These are phyloP conservation scores for Penicillium taxi DNA, from an alignment of 495 filamentous ascomycete species.

Conservation along the genomic window DNA sequence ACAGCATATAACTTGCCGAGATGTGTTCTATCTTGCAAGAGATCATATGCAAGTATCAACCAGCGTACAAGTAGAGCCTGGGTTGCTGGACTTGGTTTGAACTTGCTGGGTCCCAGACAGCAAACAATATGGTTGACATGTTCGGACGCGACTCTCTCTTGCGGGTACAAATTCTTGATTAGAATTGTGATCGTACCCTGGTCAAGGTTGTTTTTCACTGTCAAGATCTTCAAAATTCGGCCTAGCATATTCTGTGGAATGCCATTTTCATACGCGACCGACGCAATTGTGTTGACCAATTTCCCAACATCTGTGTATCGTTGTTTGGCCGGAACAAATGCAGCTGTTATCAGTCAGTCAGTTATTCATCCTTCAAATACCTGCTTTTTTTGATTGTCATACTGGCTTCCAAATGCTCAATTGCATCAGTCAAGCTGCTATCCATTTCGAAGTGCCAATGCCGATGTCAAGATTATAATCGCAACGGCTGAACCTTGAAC, in stretches of 20 bases:
- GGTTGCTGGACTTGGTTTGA: conserved; percentile 64
- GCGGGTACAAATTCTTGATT: conserved; percentile 69
- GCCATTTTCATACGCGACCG: conserved; percentile 57
- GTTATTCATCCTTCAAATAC: too few species aligned
- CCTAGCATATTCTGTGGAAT: conserved; percentile 52
- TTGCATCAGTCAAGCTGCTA: conserved; percentile 29
- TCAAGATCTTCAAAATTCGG: conserved; percentile 59
- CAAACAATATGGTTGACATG: conserved; percentile 61
- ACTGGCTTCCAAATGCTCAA: conserved; percentile 41
- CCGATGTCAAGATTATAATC: too few species aligned
- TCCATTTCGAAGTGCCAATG: too few species aligned
- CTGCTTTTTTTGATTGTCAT: conserved; percentile 8
- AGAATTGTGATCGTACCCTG: conserved; percentile 61
- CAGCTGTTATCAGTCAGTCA: too few species aligned
- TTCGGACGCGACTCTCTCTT: conserved; percentile 50
- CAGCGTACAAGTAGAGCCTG: conserved; percentile 68
- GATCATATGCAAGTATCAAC: conserved; percentile 70
- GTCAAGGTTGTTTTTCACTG: conserved; percentile 59
- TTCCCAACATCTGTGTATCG: conserved; percentile 35
- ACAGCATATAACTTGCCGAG: conserved; percentile 68
- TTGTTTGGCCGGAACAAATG: conserved; percentile 34
- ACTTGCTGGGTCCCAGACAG: conserved; percentile 67
- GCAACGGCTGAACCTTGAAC: too few species aligned
- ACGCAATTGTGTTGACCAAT: conserved; percentile 34
- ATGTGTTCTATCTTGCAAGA: conserved; percentile 55